A percentile compares a stretch with the other conserved stretches of the same genome.
Evolutionary conservation across 345 rosid species (phyloP).

Genomic region (Bruguiera sexangula): DNA sequence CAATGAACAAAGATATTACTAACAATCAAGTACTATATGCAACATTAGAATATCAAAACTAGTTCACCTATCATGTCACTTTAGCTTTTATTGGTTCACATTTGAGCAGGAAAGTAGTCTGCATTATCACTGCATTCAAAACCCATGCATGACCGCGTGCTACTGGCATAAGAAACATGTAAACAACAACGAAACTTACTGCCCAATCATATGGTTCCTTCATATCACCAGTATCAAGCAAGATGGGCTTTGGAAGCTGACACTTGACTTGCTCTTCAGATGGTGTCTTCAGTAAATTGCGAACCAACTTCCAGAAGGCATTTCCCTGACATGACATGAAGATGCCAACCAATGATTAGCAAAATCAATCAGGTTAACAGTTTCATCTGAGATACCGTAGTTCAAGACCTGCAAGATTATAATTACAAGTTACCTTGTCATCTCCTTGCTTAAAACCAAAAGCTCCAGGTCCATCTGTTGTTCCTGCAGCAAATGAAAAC

Average conservation of each 20-base stretch:
- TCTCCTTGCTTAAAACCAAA: constrained; percentile 98
- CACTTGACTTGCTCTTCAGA: constrained; percentile 63
- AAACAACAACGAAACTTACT: constrained; percentile 43
- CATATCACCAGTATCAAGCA: constrained; percentile 98
- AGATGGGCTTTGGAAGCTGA: constrained; percentile 92
- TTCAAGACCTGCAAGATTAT: neutral
- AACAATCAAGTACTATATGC: neutral
- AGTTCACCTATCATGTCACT: neutral
- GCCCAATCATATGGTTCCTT: constrained; percentile 94
- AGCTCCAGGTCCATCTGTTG: constrained; percentile 99
- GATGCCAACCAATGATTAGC: neutral
- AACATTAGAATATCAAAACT: neutral
- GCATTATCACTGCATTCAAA: neutral
- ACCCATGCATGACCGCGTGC: neutral
- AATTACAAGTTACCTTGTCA: constrained; percentile 49
- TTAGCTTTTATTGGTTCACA: too few relatives aligned
- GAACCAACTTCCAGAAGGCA: constrained; percentile 85
- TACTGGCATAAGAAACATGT: neutral
- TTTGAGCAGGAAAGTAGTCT: too few relatives aligned
- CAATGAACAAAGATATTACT: constrained; percentile 17
- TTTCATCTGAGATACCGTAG: constrained; percentile 5
- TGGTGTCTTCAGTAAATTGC: constrained; percentile 72
- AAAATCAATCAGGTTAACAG: constrained; percentile 5
- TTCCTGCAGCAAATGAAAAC: constrained; percentile 94
- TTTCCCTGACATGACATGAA: constrained; percentile 58